phyloP scores from a whole-genome alignment of 179 eudicot genomes.

The Heliamphora pulchella region DNA sequence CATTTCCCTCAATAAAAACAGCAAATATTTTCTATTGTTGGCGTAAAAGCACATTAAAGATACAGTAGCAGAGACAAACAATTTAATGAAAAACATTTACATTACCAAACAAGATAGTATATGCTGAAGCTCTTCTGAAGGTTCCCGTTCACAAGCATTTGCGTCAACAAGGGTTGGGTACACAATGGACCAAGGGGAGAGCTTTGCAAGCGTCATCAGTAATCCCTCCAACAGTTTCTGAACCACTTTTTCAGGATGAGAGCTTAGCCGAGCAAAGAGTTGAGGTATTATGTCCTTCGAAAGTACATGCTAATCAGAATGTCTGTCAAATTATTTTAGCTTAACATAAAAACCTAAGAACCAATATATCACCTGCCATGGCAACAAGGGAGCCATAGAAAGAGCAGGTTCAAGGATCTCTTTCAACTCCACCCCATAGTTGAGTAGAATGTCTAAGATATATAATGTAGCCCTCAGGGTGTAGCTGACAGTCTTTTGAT shows the following conservation, averaged over 20 bases:
- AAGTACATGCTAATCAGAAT: conserved; percentile 34
- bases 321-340: conserved; percentile 12
- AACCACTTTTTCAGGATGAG: conserved; percentile 82
- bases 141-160: conserved; percentile 60
- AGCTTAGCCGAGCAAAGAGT: conserved; percentile 87
- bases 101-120: conserved; percentile 85
- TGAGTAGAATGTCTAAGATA: conserved; percentile 82
- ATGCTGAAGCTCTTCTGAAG: conserved; percentile 79
- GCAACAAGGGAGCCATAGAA: conserved; percentile 74
- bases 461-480: conserved; percentile 74
- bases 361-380: conserved; percentile 81
- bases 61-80: neutral
- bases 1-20: conserved; percentile 2
- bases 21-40: neutral
- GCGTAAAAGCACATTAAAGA: neutral
- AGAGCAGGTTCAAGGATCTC: conserved; percentile 81
- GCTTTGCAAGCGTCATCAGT: conserved; percentile 79
- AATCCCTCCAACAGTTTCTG: conserved; percentile 82
- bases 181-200: conserved; percentile 89
- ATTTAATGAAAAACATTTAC: neutral
- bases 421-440: conserved; percentile 82
- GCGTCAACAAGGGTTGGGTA: conserved; percentile 94
- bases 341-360: conserved; percentile 8
- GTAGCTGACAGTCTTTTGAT: conserved; percentile 52
- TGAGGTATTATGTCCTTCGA: conserved; percentile 90